Conservation (phyloP, 495 filamentous ascomycete species). For the Choiromyces venosus region DNA sequence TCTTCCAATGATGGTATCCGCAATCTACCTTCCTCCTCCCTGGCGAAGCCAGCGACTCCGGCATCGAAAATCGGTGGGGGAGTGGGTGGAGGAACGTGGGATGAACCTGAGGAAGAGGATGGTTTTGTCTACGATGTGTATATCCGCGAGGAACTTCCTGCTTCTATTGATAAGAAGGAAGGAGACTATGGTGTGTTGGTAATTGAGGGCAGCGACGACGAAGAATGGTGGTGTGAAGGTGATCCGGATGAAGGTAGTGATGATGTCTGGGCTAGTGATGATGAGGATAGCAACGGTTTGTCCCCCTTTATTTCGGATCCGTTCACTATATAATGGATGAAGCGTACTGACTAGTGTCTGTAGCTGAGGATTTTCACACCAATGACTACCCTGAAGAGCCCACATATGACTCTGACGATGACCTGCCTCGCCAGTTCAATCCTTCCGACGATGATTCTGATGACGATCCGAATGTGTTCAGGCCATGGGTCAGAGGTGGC, state of each 20-base stretch:
- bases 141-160: slow-evolving; percentile 37
- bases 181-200: slow-evolving; percentile 39
- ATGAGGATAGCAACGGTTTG: slow-evolving; percentile 40
- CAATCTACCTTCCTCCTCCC: slow-evolving; percentile 23
- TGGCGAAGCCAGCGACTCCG: background rate
- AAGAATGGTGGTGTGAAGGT: slow-evolving; percentile 43
- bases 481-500: slow-evolving; percentile 22
- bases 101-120: slow-evolving; percentile 35
- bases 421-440: slow-evolving; percentile 26
- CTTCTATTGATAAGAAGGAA: slow-evolving; percentile 19
- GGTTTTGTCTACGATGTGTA: slow-evolving; percentile 41
- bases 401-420: slow-evolving; percentile 32
- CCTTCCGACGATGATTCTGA: slow-evolving; percentile 24
- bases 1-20: slow-evolving; percentile 25
- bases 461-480: slow-evolving; percentile 23
- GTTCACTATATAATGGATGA: background rate
- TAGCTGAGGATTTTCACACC: slow-evolving; percentile 42
- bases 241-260: slow-evolving; percentile 36
- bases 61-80: slow-evolving; percentile 35
- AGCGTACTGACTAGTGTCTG: slow-evolving; percentile 7
- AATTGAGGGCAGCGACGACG: slow-evolving; percentile 39
- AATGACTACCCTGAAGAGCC: slow-evolving; percentile 42
- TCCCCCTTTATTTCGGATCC: background rate
- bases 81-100: slow-evolving; percentile 39
- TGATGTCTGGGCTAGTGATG: slow-evolving; percentile 36